phyloP scores from a whole-genome alignment of 2,329 filamentous ascomycete species.

The Phyllosticta citriasiana region DNA sequence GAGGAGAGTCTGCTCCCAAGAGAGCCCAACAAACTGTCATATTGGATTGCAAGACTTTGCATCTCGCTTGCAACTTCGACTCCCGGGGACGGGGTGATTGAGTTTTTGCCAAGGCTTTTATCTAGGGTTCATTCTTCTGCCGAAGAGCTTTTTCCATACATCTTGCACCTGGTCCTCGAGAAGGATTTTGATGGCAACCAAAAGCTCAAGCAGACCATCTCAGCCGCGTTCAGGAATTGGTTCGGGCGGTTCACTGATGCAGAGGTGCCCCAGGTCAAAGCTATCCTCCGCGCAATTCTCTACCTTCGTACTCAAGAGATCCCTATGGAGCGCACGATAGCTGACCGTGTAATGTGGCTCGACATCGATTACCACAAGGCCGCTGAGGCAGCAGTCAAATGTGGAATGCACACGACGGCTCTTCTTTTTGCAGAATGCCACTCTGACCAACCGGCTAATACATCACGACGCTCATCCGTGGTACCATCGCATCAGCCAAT shows the following conservation, averaged over 20 bases:
- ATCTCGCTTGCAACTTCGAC: conserved; percentile 44
- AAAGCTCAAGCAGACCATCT: conserved; percentile 48
- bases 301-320: conserved; percentile 77
- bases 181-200: conserved; percentile 55
- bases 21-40: conserved; percentile 14
- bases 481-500: conserved; percentile 32
- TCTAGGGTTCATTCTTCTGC: conserved; percentile 58
- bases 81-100: conserved; percentile 56
- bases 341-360: conserved; percentile 74
- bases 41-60: conserved; percentile 55
- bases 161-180: conserved; percentile 71
- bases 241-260: conserved; percentile 40
- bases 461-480: conserved; percentile 56
- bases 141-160: conserved; percentile 65
- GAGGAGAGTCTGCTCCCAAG: conserved; percentile 15
- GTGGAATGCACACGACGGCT: conserved; percentile 79
- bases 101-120: conserved; percentile 57
- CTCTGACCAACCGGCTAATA: conserved; percentile 40
- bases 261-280: conserved; percentile 54
- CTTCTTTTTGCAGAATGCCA: conserved; percentile 72
- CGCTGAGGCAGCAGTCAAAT: conserved; percentile 61
- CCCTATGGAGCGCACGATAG: conserved; percentile 66
- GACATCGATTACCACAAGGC: conserved; percentile 66
- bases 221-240: conserved; percentile 54
- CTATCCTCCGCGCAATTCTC: conserved; percentile 68